A percentile compares a stretch with the other conserved stretches of the same genome.
Conservation (phyloP, 768 basidiomycete species). For the Mycena galericulata region DNA sequence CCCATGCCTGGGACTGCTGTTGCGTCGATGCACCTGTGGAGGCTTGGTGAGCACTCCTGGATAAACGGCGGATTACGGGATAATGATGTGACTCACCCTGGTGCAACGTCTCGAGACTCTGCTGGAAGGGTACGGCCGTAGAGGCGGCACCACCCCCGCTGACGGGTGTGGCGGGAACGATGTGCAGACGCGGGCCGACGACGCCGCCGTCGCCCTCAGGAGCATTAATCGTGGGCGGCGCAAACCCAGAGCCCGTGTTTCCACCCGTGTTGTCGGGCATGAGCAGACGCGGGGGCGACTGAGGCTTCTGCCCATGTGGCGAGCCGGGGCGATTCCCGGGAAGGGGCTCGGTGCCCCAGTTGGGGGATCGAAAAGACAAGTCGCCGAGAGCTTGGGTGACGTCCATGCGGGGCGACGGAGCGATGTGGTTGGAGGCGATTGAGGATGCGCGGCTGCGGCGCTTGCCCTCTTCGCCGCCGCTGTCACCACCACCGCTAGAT, state of each 20-base stretch:
- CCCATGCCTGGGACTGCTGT: slow-evolving; percentile 13
- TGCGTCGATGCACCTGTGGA: slow-evolving; percentile 7
- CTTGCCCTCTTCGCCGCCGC: slow-evolving; percentile 57
- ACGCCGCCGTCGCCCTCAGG: slow-evolving; percentile 66
- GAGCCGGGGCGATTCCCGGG: slow-evolving; percentile 49
- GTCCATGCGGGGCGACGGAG: slow-evolving; percentile 67
- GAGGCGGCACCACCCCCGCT: slow-evolving; percentile 66
- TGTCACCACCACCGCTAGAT: slow-evolving; percentile 61
- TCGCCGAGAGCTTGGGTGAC: slow-evolving; percentile 72
- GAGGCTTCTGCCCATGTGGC: slow-evolving; percentile 59
- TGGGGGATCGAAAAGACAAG: slow-evolving; percentile 74
- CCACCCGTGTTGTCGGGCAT: slow-evolving; percentile 59
- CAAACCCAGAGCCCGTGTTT: not conserved
- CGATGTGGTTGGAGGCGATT: slow-evolving; percentile 67
- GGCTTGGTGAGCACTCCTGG: not conserved
- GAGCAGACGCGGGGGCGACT: slow-evolving; percentile 69
- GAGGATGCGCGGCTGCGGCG: slow-evolving; percentile 74
- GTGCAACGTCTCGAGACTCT: slow-evolving; percentile 60
- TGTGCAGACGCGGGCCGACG: slow-evolving; percentile 75
- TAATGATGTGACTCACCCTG: slow-evolving; percentile 61
- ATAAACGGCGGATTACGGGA: slow-evolving; percentile 3
- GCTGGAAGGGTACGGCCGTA: slow-evolving; percentile 64
- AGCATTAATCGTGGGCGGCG: slow-evolving; percentile 54
- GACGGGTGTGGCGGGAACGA: slow-evolving; percentile 88
- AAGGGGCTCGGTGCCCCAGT: slow-evolving; percentile 64